A percentile compares a stretch with the other conserved stretches of the same genome.
These are phyloP conservation scores for Trypethelium eluteriae DNA, from an alignment of 495 filamentous ascomycete species.

Conservation along the genomic window DNA sequence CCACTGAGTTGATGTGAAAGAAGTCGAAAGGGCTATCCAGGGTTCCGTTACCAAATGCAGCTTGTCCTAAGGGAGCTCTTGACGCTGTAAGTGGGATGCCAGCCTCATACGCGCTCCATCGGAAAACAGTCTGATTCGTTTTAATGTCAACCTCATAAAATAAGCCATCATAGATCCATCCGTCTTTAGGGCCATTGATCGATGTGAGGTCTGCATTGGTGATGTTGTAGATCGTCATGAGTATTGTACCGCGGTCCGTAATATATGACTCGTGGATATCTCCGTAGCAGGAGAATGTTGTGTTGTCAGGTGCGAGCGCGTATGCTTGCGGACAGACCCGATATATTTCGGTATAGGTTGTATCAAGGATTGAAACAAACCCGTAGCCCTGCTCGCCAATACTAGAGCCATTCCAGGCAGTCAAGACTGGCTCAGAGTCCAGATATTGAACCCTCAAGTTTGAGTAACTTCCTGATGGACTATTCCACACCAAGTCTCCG, in stretches of 20 bases:
- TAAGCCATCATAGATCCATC: constrained; percentile 25
- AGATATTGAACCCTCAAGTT: constrained; percentile 16
- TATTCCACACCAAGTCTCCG: constrained; percentile 22
- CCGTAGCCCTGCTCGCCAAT: constrained; percentile 21
- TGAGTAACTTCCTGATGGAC: constrained; percentile 15
- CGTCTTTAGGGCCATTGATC: constrained; percentile 18
- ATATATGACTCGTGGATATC: constrained; percentile 22
- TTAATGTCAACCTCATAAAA: constrained; percentile 29
- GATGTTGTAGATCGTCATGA: constrained; percentile 29
- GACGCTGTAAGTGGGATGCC: not conserved
- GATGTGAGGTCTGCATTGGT: constrained; percentile 17
- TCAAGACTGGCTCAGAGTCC: constrained; percentile 15
- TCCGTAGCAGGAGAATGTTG: constrained; percentile 18
- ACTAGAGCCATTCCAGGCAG: constrained; percentile 20
- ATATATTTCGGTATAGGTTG: constrained; percentile 17
- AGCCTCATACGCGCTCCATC: constrained; percentile 30
- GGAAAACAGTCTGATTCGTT: constrained; percentile 32
- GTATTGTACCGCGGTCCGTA: constrained; percentile 22
- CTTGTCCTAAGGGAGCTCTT: not conserved
- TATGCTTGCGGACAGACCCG: constrained; percentile 8
- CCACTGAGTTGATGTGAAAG: constrained; percentile 19
- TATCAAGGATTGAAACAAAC: constrained; percentile 15
- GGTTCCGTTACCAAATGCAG: constrained; percentile 9
- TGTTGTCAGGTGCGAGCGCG: constrained; percentile 16
- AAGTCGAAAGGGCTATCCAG: constrained; percentile 26